Evolutionary conservation across 1,139 yeast genomes (phyloP).

Genomic region (Diutina scorzettiae): DNA sequence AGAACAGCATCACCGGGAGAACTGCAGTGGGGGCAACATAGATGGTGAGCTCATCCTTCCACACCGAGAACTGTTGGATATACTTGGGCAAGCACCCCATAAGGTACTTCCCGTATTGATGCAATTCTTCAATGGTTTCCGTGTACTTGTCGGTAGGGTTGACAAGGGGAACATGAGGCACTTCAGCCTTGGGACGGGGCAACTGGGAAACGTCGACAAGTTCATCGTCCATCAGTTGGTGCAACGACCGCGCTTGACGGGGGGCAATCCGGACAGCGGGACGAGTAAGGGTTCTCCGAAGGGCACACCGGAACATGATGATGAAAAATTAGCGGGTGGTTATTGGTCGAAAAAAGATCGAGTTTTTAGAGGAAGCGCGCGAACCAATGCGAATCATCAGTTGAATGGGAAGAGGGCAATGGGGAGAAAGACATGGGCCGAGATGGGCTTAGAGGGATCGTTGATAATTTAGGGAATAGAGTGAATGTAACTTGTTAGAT

Average conservation of each 20-base stretch:
- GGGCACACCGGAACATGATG: constrained; percentile 5
- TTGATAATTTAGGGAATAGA: too few species aligned
- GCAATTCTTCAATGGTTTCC: constrained; percentile 62
- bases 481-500: too few species aligned
- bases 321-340: constrained; percentile 5
- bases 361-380: too few species aligned
- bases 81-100: constrained; percentile 74
- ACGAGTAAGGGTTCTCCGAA: constrained; percentile 3
- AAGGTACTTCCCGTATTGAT: constrained; percentile 71
- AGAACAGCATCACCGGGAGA: constrained; percentile 55
- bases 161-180: constrained; percentile 43
- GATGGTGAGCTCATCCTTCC: constrained; percentile 81
- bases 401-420: too few species aligned
- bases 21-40: constrained; percentile 70
- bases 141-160: constrained; percentile 72
- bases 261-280: constrained; percentile 2
- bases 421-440: too few species aligned
- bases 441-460: too few species aligned
- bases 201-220: constrained; percentile 20
- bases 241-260: constrained; percentile 1
- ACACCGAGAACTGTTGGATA: constrained; percentile 74
- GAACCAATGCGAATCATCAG: too few species aligned
- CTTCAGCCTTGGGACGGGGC: constrained; percentile 27
- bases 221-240: not conserved
- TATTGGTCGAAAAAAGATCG: too few species aligned